A percentile compares a stretch with the other conserved stretches of the same genome.
These are phyloP conservation scores for Rhizopogon vulgaris DNA, from an alignment of 768 basidiomycete genomes.

Conservation along the genomic window DNA sequence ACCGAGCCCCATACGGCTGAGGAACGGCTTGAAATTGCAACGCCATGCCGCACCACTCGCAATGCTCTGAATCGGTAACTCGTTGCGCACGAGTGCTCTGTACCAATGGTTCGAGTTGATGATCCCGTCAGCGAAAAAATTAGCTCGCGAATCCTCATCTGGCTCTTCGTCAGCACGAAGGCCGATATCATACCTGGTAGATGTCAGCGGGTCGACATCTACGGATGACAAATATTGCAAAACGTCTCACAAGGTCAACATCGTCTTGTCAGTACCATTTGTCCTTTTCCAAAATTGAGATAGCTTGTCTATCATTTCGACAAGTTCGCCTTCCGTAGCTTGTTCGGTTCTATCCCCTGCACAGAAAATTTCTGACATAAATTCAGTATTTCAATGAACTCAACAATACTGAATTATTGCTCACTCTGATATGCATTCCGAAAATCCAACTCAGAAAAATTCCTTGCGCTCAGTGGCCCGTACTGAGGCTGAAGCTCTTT, in stretches of 20 bases:
- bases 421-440: slow-evolving; percentile 50
- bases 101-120: slow-evolving; percentile 48
- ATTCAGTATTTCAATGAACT: slow-evolving; percentile 8
- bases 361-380: slow-evolving; percentile 34
- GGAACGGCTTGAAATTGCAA: slow-evolving; percentile 38
- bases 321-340: slow-evolving; percentile 29
- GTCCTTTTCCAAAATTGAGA: slow-evolving; percentile 50
- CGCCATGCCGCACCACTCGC: slow-evolving; percentile 46
- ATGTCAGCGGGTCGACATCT: neutral
- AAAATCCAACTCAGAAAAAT: slow-evolving; percentile 44
- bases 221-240: neutral
- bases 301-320: slow-evolving; percentile 47
- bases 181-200: slow-evolving; percentile 54
- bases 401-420: slow-evolving; percentile 10
- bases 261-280: slow-evolving; percentile 41
- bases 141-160: slow-evolving; percentile 34
- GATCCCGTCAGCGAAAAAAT: slow-evolving; percentile 52
- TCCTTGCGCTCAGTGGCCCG: slow-evolving; percentile 40
- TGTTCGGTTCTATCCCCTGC: slow-evolving; percentile 24
- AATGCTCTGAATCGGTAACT: slow-evolving; percentile 35
- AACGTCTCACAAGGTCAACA: slow-evolving; percentile 53
- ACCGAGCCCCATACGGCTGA: slow-evolving; percentile 38
- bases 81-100: slow-evolving; percentile 44
- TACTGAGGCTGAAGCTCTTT: slow-evolving; percentile 26
- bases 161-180: slow-evolving; percentile 51